Conservation (phyloP, 2,329 filamentous ascomycete genomes). For the Sclerotinia minor region DNA sequence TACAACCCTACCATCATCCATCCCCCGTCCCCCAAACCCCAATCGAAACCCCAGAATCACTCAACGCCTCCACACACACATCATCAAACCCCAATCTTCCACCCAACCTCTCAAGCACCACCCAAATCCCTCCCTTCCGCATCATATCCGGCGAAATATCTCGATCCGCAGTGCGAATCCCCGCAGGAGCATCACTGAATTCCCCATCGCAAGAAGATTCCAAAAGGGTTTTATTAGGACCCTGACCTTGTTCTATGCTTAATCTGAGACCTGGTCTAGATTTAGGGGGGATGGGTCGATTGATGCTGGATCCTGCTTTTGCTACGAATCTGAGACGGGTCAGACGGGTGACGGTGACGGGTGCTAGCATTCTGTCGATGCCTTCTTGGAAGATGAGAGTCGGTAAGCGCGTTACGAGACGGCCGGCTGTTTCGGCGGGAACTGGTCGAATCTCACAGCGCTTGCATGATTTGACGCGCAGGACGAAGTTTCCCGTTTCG, state of each 20-base stretch:
- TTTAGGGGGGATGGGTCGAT: slow-evolving; percentile 17
- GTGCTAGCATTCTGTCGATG: slow-evolving; percentile 50
- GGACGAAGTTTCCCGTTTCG: slow-evolving; percentile 70
- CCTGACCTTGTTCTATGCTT: slow-evolving; percentile 70
- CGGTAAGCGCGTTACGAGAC: slow-evolving; percentile 61
- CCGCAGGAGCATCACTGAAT: slow-evolving; percentile 67
- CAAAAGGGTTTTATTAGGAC: slow-evolving; percentile 64
- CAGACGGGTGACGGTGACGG: slow-evolving; percentile 34
- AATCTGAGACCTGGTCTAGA: slow-evolving; percentile 60
- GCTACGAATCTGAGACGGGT: slow-evolving; percentile 34
- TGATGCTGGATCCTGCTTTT: slow-evolving; percentile 35
- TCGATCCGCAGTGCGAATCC: slow-evolving; percentile 70
- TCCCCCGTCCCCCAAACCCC: slow-evolving; percentile 41
- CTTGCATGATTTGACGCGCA: slow-evolving; percentile 69
- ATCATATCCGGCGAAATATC: slow-evolving; percentile 68
- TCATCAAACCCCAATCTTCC: slow-evolving; percentile 46
- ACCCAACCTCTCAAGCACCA: slow-evolving; percentile 81
- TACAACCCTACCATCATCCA: slow-evolving; percentile 25
- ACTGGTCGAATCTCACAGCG: slow-evolving; percentile 60
- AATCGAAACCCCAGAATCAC: slow-evolving; percentile 40
- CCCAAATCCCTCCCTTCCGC: slow-evolving; percentile 63
- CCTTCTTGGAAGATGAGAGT: slow-evolving; percentile 52
- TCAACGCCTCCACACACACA: slow-evolving; percentile 55
- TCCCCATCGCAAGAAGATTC: slow-evolving; percentile 69
- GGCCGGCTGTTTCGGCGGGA: slow-evolving; percentile 72